Evolutionary conservation across 2,329 filamentous ascomycete species (phyloP).

Genomic region (Scytalidium sp.): DNA sequence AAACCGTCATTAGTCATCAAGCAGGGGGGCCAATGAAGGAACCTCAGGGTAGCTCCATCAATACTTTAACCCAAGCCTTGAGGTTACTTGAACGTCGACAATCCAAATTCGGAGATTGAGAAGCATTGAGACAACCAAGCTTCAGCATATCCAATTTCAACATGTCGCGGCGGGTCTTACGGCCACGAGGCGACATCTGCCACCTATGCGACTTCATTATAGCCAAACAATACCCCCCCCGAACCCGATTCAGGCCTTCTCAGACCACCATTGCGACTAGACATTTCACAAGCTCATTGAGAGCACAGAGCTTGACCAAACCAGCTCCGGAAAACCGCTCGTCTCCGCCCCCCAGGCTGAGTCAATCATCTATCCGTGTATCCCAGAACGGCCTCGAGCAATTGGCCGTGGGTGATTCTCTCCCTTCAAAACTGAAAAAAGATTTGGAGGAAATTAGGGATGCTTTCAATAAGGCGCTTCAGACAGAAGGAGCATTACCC

Average conservation of each 20-base stretch:
- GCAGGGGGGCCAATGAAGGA: background rate
- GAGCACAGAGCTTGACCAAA: background rate
- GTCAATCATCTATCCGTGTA: background rate
- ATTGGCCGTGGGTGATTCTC: background rate
- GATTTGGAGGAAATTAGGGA: conserved; percentile 16
- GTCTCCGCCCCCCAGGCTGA: background rate
- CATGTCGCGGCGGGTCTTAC: conserved; percentile 38
- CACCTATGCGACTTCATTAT: conserved; percentile 38
- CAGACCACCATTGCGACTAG: background rate
- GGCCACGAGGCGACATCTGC: conserved; percentile 35
- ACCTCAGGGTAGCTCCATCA: background rate
- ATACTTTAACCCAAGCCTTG: background rate
- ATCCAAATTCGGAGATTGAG: background rate
- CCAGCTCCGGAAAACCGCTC: too few relatives aligned
- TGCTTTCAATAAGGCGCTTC: conserved; percentile 17
- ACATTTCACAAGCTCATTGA: background rate
- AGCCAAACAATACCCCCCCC: conserved; percentile 9
- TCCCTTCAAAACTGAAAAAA: conserved; percentile 14
- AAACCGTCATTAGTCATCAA: background rate
- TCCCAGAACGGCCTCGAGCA: background rate
- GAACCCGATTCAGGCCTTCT: background rate
- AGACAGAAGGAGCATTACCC: conserved; percentile 15
- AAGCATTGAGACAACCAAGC: background rate
- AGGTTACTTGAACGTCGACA: background rate
- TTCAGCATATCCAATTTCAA: conserved; percentile 7